Evolutionary conservation across 2,329 filamentous ascomycete species (phyloP).

Genomic region (Pseudocercospora fuligena): DNA sequence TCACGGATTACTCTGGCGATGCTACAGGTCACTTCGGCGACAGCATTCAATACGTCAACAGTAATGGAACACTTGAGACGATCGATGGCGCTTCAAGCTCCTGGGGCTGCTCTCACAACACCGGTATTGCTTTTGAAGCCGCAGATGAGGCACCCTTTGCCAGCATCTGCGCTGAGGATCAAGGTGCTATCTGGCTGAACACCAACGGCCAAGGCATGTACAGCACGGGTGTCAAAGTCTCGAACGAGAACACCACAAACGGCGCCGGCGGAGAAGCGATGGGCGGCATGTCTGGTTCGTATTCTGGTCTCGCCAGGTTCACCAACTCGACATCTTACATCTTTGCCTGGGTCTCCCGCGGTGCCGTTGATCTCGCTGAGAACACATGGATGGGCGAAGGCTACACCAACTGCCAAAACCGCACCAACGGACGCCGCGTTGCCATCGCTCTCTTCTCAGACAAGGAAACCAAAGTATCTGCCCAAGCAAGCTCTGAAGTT

Average conservation of each 20-base stretch:
- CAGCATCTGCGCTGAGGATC: constrained; percentile 65
- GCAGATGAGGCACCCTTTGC: constrained; percentile 64
- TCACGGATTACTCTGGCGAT: constrained; percentile 61
- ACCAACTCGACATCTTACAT: constrained; percentile 59
- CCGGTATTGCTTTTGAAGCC: constrained; percentile 66
- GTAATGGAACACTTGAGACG: constrained; percentile 55
- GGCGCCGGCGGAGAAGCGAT: constrained; percentile 62
- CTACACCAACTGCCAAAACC: constrained; percentile 59
- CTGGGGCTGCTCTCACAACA: constrained; percentile 69
- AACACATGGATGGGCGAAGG: constrained; percentile 64
- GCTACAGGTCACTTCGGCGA: constrained; percentile 65
- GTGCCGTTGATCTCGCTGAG: constrained; percentile 58
- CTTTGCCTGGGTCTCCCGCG: constrained; percentile 67
- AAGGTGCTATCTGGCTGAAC: constrained; percentile 68
- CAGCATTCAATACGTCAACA: constrained; percentile 57
- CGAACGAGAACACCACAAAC: constrained; percentile 66
- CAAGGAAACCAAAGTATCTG: constrained; percentile 61
- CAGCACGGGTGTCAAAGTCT: constrained; percentile 60
- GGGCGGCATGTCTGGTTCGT: constrained; percentile 68
- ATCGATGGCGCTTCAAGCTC: constrained; percentile 60
- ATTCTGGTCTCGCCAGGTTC: constrained; percentile 62
- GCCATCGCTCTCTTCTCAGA: constrained; percentile 62
- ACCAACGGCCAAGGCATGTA: constrained; percentile 63
- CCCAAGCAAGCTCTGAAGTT: constrained; percentile 60
- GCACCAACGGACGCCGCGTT: constrained; percentile 64